Evolutionary conservation across 1,284 basidiomycete genomes (phyloP).

Genomic region (Hortiboletus rubellus): DNA sequence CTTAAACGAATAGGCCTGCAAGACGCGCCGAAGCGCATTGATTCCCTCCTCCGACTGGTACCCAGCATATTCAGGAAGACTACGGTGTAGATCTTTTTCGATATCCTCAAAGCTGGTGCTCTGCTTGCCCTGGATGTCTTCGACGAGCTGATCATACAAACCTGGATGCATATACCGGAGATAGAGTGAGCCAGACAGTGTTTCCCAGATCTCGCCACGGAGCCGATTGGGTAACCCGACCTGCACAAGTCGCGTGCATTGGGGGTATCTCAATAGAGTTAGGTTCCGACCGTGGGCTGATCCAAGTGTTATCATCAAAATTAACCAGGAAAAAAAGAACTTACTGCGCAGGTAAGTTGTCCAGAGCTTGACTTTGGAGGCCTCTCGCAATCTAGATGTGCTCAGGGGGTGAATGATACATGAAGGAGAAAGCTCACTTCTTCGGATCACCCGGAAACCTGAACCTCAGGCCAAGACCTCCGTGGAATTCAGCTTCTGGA

Average conservation of each 20-base stretch:
- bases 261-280: slow-evolving; percentile 92
- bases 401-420: slow-evolving; percentile 14
- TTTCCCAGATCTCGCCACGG: slow-evolving; percentile 98
- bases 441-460: slow-evolving; percentile 94
- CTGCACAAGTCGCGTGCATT: slow-evolving; percentile 94
- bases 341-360: slow-evolving; percentile 81
- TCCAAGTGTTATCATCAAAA: slow-evolving; percentile 10
- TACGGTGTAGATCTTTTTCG: slow-evolving; percentile 97
- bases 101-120: slow-evolving; percentile 97
- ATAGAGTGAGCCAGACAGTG: slow-evolving; percentile 91
- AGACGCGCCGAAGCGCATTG: slow-evolving; percentile 79
- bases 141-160: slow-evolving; percentile 78
- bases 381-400: slow-evolving; percentile 76
- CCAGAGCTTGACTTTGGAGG: slow-evolving; percentile 98
- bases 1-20: slow-evolving; percentile 97
- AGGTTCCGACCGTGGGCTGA: slow-evolving; percentile 85
- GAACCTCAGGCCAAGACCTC: slow-evolving; percentile 84
- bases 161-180: slow-evolving; percentile 89
- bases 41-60: slow-evolving; percentile 92
- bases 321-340: slow-evolving; percentile 19
- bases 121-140: slow-evolving; percentile 77
- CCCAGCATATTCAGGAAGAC: slow-evolving; percentile 91
- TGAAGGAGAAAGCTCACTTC: slow-evolving; percentile 56
- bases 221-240: slow-evolving; percentile 95
- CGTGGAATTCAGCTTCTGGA: slow-evolving; percentile 68